Conservation (phyloP, 1,284 basidiomycete genomes). For the Ganoderma multipileum region DNA sequence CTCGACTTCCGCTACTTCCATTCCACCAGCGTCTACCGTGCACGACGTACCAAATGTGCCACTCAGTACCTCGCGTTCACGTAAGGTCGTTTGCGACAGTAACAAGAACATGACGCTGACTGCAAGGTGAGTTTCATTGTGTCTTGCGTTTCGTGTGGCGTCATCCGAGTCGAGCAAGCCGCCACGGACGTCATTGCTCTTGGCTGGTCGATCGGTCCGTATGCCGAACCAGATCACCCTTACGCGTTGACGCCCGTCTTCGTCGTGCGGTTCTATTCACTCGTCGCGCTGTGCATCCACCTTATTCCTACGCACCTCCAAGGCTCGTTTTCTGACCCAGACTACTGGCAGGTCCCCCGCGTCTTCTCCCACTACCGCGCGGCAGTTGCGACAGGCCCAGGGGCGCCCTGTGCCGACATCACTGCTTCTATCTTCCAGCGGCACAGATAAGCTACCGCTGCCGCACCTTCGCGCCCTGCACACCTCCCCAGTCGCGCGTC, state of each 20-base stretch:
- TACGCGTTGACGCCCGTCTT: not conserved
- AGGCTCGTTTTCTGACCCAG: not conserved
- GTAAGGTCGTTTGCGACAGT: not conserved
- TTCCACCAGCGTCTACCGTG: slow-evolving; percentile 5
- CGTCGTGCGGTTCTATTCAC: not conserved
- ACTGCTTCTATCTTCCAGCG: not conserved
- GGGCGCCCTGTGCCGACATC: slow-evolving; percentile 7
- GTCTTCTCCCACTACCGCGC: not conserved
- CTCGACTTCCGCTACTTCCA: not conserved
- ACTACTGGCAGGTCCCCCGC: slow-evolving; percentile 16
- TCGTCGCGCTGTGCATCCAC: not conserved
- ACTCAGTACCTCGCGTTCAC: slow-evolving; percentile 21
- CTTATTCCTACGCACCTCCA: not conserved
- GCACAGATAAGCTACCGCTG: not conserved
- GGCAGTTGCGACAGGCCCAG: slow-evolving; percentile 3
- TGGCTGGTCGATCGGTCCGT: not conserved
- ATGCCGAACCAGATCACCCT: not conserved
- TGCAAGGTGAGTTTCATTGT: not conserved
- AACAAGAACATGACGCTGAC: not conserved
- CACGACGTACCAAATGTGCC: slow-evolving; percentile 12
- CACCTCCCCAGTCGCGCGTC: slow-evolving; percentile 31
- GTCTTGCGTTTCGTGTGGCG: not conserved
- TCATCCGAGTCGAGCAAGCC: not conserved
- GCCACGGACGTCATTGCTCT: not conserved
- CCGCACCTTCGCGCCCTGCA: slow-evolving; percentile 38